Base-by-base conservation (phyloP, 352 stramenopile genomes). In the Plasmopara halstedii region DNA sequence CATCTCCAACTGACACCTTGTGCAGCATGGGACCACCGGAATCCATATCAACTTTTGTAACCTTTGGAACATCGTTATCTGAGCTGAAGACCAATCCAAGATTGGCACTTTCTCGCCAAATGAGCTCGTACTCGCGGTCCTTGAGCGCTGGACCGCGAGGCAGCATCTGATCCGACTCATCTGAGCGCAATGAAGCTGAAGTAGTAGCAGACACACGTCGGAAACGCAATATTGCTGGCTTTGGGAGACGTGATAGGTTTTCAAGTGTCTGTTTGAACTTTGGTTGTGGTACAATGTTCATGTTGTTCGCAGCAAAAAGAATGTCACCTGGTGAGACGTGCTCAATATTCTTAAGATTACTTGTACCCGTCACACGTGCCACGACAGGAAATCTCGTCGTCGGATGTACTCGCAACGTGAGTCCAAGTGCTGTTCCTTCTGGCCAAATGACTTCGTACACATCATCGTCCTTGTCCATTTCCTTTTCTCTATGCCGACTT, bases 41-140 rank as follows among this genome's bases (percentile, higher is more conserved):
- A 11, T 91, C 79, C 18, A 84, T 52, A 39, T 91, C 79, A 31
- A 91, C 79, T 56, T 91, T 91, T 11, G 79, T 88, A 36, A 91
- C 79, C 49, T 83, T 82, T 11, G 79, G 76, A 32, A 85, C 60
- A 34, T 91, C 79, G 4, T 58, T 60, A 40, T 88, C 79, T 18
- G 76, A 85, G 50, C 77, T 90, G 48, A 94, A 94, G 9, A 94
- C 77, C 10, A 94, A 62, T 1, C 82, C 82, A 25, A 94, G 62
- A 33, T 89, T 90, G 34, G 75, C 72, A 54, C 82, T 88, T 35
- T 94, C 82, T 17, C 77, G 64, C 82, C 82, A 94, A 32, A 91
- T 74, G 14, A 91, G 64, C 39, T 90, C 82, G 52, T 88, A 94
- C 53, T 91, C 79, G 18, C 66, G 56, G 22, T 88, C 74, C 15